phyloP scores from a whole-genome alignment of 2,329 filamentous ascomycete species.

The Penicillium sp. region DNA sequence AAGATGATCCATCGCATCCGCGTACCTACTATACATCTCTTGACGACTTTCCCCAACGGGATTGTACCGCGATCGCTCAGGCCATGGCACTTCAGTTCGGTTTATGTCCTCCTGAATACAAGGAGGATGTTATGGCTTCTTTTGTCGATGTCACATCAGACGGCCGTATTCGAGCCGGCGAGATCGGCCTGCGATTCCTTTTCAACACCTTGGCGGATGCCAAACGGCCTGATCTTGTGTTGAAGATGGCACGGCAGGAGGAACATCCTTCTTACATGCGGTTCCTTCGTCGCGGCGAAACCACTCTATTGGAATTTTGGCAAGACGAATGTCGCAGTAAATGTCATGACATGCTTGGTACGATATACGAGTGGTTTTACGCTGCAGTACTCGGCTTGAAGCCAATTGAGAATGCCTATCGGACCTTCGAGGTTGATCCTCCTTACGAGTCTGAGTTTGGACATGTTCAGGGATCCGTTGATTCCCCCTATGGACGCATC shows the following conservation, averaged over 20 bases:
- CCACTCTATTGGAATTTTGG: constrained; percentile 82
- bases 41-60: constrained; percentile 20
- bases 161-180: constrained; percentile 25
- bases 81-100: constrained; percentile 28
- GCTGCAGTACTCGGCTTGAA: constrained; percentile 45
- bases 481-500: constrained; percentile 28
- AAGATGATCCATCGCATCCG: constrained; percentile 16
- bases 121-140: constrained; percentile 22
- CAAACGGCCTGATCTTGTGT: constrained; percentile 25
- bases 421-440: constrained; percentile 45
- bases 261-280: constrained; percentile 56
- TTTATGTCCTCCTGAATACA: constrained; percentile 18
- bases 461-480: constrained; percentile 23
- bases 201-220: constrained; percentile 28
- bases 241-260: constrained; percentile 50
- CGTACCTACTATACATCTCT: constrained; percentile 28
- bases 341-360: constrained; percentile 56
- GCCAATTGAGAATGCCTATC: constrained; percentile 44
- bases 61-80: constrained; percentile 26
- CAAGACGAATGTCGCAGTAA: constrained; percentile 78
- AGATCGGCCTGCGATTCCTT: constrained; percentile 27
- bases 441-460: constrained; percentile 48
- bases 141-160: constrained; percentile 25
- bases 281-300: constrained; percentile 54
- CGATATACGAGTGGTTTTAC: constrained; percentile 56